These are phyloP conservation scores for Lactarius trivialis DNA, from an alignment of 768 basidiomycete species.

Conservation along the genomic window DNA sequence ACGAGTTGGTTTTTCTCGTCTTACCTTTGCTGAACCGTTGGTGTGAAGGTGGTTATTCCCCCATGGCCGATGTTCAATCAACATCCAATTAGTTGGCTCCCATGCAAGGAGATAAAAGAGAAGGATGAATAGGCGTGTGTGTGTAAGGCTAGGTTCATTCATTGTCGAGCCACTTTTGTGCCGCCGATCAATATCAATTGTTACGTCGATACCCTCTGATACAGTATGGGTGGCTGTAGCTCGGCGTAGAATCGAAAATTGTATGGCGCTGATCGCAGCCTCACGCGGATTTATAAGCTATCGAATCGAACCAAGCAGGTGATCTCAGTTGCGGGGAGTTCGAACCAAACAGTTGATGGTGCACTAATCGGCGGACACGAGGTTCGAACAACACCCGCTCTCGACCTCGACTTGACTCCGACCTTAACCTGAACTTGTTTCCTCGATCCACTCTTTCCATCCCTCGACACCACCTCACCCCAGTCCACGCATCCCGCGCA, in stretches of 20 bases:
- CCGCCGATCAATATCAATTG: too few species aligned
- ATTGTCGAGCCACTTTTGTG: not conserved
- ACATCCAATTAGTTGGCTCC: constrained; percentile 58
- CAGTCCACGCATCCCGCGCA: constrained; percentile 9
- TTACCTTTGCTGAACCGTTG: constrained; percentile 1
- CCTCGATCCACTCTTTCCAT: constrained; percentile 23
- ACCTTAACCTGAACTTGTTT: constrained; percentile 24
- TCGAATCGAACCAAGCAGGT: too few species aligned
- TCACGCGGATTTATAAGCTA: too few species aligned
- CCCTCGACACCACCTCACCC: constrained; percentile 20
- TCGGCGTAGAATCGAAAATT: too few species aligned
- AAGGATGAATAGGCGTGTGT: not conserved
- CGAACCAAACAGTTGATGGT: constrained; percentile 46
- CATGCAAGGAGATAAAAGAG: constrained; percentile 31
- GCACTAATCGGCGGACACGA: too few species aligned
- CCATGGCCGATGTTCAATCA: constrained; percentile 64
- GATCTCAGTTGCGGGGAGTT: too few species aligned
- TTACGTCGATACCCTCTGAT: too few species aligned
- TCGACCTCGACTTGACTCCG: constrained; percentile 23
- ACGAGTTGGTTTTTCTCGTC: constrained; percentile 19
- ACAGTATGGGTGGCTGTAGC: too few species aligned
- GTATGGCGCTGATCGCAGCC: too few species aligned
- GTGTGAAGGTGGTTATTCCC: constrained; percentile 49
- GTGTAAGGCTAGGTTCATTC: not conserved
- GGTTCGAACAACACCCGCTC: constrained; percentile 16